Base-by-base conservation (phyloP, 495 filamentous ascomycete genomes). In the Penicillium manginii region DNA sequence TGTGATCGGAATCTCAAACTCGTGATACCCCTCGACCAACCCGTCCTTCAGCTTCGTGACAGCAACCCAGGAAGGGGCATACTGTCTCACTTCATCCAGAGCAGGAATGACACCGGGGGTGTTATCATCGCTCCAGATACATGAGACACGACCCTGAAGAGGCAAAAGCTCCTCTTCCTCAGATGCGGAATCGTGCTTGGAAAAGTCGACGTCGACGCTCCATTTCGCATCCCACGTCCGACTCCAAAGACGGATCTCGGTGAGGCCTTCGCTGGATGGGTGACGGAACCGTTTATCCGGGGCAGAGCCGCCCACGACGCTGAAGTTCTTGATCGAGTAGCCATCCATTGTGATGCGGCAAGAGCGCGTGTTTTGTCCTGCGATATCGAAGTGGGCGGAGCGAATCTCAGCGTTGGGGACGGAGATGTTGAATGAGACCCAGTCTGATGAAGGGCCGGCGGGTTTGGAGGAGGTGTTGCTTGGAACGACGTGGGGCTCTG, bases 101-200 rank as follows among this genome's bases (percentile, higher is more conserved):
- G 94, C 94, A 0, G 94, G 92, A 50, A 98, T 93, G 8, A 79
- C 74, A 3, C 86, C 88, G 10, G 70, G 67, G 11, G 74, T 77
- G 61, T 96, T 97, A 29, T 83, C 85, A 76, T 98, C 94, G 62
- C 86, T 90, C 94, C 94, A 98, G 15, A 91, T 71, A 77, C 93
- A 98, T 10, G 89, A 81, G 4, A 92, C 85, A 46, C 77, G 79
- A 0, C 92, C 93, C 58, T 84, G 82, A 49, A 93, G 47, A 14
- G 42, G 68, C 8, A 78, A 79, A n/a, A 59, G 6, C 1, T 73
- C 73, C 21, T 68, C 60, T 9, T 66, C 50, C 14, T 40, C 46
- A 32, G 59, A 56, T 18, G 59, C 56, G 26, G 62, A 52, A 3
- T 71, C 66, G 42, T 79, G 70, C 23, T 67, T 53, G 3, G 70